Evolutionary conservation across 1,284 basidiomycete species (phyloP).

Genomic region (Ceratobasidium sp.): DNA sequence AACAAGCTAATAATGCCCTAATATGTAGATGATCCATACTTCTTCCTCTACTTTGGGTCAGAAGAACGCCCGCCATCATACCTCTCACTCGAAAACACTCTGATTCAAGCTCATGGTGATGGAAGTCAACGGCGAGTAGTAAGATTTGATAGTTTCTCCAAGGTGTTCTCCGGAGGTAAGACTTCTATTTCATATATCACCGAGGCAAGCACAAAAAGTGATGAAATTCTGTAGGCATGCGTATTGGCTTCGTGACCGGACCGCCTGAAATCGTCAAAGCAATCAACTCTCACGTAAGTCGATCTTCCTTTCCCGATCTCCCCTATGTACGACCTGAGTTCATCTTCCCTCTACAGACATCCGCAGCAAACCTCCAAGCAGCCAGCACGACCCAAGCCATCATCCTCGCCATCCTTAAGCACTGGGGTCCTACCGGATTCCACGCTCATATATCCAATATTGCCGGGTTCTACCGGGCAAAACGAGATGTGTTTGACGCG

Average conservation of each 20-base stretch:
- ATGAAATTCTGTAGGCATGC: constrained; percentile 59
- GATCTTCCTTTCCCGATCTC: constrained; percentile 12
- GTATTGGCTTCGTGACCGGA: constrained; percentile 88
- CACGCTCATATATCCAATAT: constrained; percentile 78
- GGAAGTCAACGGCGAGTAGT: constrained; percentile 74
- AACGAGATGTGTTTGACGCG: constrained; percentile 84
- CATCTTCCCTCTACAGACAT: constrained; percentile 64
- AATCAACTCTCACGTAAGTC: constrained; percentile 78
- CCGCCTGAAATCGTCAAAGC: constrained; percentile 80
- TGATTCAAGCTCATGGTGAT: constrained; percentile 54
- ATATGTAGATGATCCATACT: constrained; percentile 81
- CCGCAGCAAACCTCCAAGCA: constrained; percentile 71
- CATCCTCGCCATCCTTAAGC: constrained; percentile 74
- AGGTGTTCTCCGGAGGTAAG: constrained; percentile 83
- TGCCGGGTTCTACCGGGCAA: constrained; percentile 82
- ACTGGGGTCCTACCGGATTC: constrained; percentile 88
- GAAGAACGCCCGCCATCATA: constrained; percentile 78
- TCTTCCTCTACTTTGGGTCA: constrained; percentile 77
- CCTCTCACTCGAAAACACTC: constrained; percentile 74
- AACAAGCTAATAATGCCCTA: neutral
- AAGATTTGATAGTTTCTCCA: constrained; percentile 90
- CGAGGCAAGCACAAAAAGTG: neutral
- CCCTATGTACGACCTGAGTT: neutral
- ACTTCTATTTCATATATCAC: constrained; percentile 54
- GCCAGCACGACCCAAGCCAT: constrained; percentile 85